Evolutionary conservation across 2,329 filamentous ascomycete genomes (phyloP).

Genomic region (Pseudofabraea citricarpa): DNA sequence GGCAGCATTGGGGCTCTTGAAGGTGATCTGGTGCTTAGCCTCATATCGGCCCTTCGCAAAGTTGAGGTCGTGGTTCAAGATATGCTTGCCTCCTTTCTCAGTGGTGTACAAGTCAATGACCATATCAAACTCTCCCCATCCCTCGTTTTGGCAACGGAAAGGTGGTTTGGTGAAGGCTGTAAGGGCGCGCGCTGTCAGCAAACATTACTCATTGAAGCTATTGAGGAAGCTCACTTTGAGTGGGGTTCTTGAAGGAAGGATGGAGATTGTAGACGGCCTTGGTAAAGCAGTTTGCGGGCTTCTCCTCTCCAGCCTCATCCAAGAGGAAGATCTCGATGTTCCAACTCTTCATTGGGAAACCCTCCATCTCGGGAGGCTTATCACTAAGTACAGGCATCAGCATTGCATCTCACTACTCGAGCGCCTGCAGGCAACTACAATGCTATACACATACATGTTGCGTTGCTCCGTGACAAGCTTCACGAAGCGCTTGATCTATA

Average conservation of each 20-base stretch:
- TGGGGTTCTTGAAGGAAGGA: slow-evolving; percentile 83
- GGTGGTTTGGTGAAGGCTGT: slow-evolving; percentile 80
- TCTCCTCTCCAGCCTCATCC: slow-evolving; percentile 80
- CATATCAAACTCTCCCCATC: slow-evolving; percentile 99
- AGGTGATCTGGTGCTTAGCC: slow-evolving; percentile 71
- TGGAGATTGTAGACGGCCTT: slow-evolving; percentile 92
- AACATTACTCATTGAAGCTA: neutral
- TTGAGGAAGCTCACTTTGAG: slow-evolving; percentile 64
- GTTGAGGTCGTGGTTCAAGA: slow-evolving; percentile 84
- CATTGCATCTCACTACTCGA: neutral
- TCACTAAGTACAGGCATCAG: slow-evolving; percentile 45
- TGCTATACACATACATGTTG: slow-evolving; percentile 58
- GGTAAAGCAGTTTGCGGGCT: slow-evolving; percentile 79
- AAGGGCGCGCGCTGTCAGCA: neutral
- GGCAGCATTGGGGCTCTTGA: slow-evolving; percentile 90
- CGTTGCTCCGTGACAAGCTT: slow-evolving; percentile 92
- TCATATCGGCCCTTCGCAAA: slow-evolving; percentile 81
- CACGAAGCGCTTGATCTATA: slow-evolving; percentile 76
- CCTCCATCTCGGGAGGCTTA: slow-evolving; percentile 76
- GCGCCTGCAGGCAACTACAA: no score
- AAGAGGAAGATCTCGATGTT: slow-evolving; percentile 79
- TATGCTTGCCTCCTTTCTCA: slow-evolving; percentile 79
- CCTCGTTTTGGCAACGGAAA: slow-evolving; percentile 87
- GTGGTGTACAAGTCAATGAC: slow-evolving; percentile 75
- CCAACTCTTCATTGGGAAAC: slow-evolving; percentile 92